Percentiles rank a stretch among this genome's conserved stretches.
Conservation (phyloP, 306 rosid species). For the Medicago ruthenica region DNA sequence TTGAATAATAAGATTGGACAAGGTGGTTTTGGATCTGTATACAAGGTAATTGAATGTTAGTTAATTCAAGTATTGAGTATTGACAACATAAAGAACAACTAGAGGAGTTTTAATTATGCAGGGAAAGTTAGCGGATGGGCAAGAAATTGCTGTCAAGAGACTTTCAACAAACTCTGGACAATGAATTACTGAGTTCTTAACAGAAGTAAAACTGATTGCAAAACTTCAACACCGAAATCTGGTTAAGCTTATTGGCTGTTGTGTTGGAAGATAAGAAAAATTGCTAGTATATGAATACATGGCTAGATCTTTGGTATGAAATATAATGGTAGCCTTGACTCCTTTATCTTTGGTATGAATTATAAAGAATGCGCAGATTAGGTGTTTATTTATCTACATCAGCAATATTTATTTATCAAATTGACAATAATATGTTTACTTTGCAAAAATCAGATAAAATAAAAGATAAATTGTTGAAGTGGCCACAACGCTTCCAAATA, state of each 20-base stretch:
- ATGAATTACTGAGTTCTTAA: constrained; percentile 47
- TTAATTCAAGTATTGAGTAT: not conserved
- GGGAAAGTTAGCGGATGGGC: constrained; percentile 45
- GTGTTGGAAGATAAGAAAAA: constrained; percentile 48
- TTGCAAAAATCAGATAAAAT: constrained; percentile 40
- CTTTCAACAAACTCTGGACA: constrained; percentile 49
- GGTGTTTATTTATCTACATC: not conserved
- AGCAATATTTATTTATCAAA: constrained; percentile 2
- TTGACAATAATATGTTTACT: not conserved
- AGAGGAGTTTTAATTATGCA: not conserved
- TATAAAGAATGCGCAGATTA: not conserved
- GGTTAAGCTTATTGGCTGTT: constrained; percentile 58
- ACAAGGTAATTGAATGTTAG: constrained; percentile 34
- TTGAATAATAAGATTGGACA: constrained; percentile 49
- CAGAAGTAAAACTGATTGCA: constrained; percentile 50
- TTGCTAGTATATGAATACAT: constrained; percentile 40
- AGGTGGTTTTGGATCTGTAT: constrained; percentile 64
- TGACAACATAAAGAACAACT: not conserved
- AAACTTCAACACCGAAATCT: constrained; percentile 60
- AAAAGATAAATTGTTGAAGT: constrained; percentile 39
- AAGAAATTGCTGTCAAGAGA: constrained; percentile 52
- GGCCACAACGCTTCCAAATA: constrained; percentile 56
- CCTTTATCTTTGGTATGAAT: constrained; percentile 42
- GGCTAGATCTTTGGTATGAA: constrained; percentile 43
- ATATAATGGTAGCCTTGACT: constrained; percentile 40